Base-by-base conservation (phyloP, 805 yeast genomes). In the Yueomyces sp. region DNA sequence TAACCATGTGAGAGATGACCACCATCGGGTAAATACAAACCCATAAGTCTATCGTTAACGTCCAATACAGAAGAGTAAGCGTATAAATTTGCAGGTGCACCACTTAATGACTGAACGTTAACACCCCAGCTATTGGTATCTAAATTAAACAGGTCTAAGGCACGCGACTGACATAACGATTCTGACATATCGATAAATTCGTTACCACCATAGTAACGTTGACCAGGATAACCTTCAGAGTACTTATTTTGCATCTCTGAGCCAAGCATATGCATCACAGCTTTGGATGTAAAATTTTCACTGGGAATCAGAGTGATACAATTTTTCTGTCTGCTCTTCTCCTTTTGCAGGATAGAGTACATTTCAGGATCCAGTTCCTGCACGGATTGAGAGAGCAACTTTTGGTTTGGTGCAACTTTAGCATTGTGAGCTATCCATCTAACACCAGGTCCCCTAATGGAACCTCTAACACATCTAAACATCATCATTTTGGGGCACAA, bases 171-270 rank as follows among this genome's bases (percentile, higher is more conserved):
- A 69, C 97, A 90, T 46, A 90, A 69, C 11, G 77, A 65, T 71
- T 90, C 98, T 57, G 85, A 86, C 69, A 78, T 74, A 69, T 90
- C 98, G 57, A 90, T 90, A 68, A 78, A 82, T 67, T 90, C 87
- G 62, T 90, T 90, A 64, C 98, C 98, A 65, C 98, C 98, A 63
- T 90, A 90, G 72, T 90, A 90, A 65, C 98, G 79, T 50, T 87
- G 95, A 52, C 95, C 95, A 38, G 98, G 98, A 68, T 90, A 90
- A 51, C 97, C 97, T 68, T 90, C 98, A 8, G 96, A 87, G 69
- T 90, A 90, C 71, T 90, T 90, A 76, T 90, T 90, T 66, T 85
- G 88, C 95, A 90, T 86, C 62, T 85, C 95, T 29, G 96, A 83
- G 51, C 97, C 97, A 57, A 90, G 73, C 41, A 86, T 77, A 62